Conservation (phyloP, 495 filamentous ascomycete species). For the Aspergillus ostianus region DNA sequence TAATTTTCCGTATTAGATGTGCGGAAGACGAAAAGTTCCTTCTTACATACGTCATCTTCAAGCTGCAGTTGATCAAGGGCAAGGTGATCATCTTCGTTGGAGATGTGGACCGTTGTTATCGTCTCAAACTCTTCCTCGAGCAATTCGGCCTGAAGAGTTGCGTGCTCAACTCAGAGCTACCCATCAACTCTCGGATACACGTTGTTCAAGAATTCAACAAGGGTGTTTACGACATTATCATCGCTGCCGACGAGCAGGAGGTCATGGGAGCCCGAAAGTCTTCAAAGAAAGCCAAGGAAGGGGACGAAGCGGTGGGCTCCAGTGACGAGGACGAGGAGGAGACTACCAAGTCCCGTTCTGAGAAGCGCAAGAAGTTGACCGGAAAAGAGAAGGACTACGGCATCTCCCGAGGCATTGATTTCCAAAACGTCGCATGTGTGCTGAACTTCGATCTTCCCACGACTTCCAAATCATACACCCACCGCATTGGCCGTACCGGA, state of each 20-base stretch:
- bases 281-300: slow-evolving; percentile 27
- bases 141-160: slow-evolving; percentile 94
- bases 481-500: slow-evolving; percentile 92
- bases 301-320: slow-evolving; percentile 28
- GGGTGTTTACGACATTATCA: slow-evolving; percentile 93
- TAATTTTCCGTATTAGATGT: slow-evolving; percentile 50
- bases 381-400: slow-evolving; percentile 81
- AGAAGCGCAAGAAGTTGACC: slow-evolving; percentile 62
- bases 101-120: slow-evolving; percentile 90
- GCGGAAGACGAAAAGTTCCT: slow-evolving; percentile 97
- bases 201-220: slow-evolving; percentile 97
- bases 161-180: slow-evolving; percentile 91
- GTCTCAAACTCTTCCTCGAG: slow-evolving; percentile 92
- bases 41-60: slow-evolving; percentile 89
- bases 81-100: slow-evolving; percentile 93
- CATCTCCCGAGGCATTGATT: slow-evolving; percentile 91
- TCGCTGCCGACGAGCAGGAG: slow-evolving; percentile 92
- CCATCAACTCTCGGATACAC: slow-evolving; percentile 88
- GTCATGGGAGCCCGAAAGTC: slow-evolving; percentile 59
- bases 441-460: slow-evolving; percentile 96
- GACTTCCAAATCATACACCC: slow-evolving; percentile 87
- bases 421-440: slow-evolving; percentile 89
- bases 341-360: slow-evolving; percentile 31
- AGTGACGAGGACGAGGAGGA: slow-evolving; percentile 37
- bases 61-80: slow-evolving; percentile 89